These are phyloP conservation scores for Boletus bicolor DNA, from an alignment of 768 basidiomycete genomes.

Conservation along the genomic window DNA sequence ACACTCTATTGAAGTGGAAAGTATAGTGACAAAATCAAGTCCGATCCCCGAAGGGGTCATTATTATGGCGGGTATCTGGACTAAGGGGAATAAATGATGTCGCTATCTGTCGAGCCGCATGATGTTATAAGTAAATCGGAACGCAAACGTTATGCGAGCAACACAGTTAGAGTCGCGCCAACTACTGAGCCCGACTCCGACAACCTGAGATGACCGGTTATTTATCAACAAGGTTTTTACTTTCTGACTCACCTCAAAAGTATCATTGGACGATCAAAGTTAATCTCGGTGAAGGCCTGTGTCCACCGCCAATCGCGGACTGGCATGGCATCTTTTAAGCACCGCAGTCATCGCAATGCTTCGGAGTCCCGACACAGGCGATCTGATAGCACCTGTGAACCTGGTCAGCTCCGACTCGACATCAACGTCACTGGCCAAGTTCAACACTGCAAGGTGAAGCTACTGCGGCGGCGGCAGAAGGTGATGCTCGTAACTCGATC, in stretches of 20 bases:
- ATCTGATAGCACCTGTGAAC: neutral
- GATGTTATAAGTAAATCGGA: neutral
- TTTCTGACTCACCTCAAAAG: neutral
- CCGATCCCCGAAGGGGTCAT: conserved; percentile 2
- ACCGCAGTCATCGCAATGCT: neutral
- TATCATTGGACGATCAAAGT: neutral
- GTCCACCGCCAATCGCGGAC: neutral
- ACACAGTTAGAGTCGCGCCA: neutral
- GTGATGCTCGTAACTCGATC: neutral
- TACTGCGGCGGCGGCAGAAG: no score
- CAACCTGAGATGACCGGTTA: neutral
- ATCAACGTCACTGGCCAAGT: neutral
- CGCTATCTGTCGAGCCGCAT: neutral
- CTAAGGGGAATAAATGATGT: neutral
- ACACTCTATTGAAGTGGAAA: conserved; percentile 19
- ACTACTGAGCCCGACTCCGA: neutral
- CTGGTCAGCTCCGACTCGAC: neutral
- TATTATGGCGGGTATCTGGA: neutral
- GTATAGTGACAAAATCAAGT: conserved; percentile 13
- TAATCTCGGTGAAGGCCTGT: neutral
- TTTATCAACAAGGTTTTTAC: neutral
- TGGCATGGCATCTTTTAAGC: neutral
- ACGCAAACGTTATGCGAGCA: neutral
- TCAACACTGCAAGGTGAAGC: neutral
- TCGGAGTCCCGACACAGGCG: conserved; percentile 6